Conservation (phyloP, 75 land plant genomes). For the Cupressus sempervirens region DNA sequence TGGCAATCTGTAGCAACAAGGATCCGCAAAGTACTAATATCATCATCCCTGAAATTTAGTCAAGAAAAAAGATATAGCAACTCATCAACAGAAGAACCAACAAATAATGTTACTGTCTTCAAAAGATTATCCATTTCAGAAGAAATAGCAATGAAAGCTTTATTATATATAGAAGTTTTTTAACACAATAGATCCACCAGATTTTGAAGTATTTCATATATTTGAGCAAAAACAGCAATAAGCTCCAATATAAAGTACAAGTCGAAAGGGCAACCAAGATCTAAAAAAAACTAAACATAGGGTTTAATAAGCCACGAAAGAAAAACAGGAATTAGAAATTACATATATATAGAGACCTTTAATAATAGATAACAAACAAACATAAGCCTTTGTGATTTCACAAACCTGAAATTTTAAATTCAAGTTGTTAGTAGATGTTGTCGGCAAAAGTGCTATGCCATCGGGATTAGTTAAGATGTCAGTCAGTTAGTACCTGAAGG, state of each 20-base stretch:
- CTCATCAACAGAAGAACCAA: conserved; percentile 3
- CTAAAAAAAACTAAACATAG: not conserved
- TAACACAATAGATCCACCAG: not conserved
- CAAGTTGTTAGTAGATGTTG: not conserved
- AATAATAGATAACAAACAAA: not conserved
- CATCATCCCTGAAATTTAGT: conserved; percentile 45
- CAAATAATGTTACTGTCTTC: not conserved
- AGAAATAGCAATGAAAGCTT: not conserved
- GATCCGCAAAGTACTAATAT: conserved; percentile 60
- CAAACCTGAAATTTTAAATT: not conserved
- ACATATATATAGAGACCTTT: not conserved
- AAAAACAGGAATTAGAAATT: not conserved
- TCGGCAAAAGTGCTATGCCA: too few species aligned
- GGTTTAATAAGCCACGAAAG: not conserved
- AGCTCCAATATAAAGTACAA: not conserved
- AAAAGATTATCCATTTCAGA: not conserved
- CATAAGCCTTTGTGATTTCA: not conserved
- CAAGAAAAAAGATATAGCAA: not conserved
- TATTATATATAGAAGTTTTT: not conserved
- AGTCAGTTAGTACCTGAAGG: too few species aligned
- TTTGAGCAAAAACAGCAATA: not conserved
- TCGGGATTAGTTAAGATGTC: too few species aligned
- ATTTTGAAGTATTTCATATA: not conserved
- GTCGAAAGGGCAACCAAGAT: not conserved
- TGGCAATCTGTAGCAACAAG: conserved; percentile 96